Percentiles rank a stretch among this genome's conserved stretches.
phyloP scores from a whole-genome alignment of 768 basidiomycete genomes.

The Tephrocybe sp. region DNA sequence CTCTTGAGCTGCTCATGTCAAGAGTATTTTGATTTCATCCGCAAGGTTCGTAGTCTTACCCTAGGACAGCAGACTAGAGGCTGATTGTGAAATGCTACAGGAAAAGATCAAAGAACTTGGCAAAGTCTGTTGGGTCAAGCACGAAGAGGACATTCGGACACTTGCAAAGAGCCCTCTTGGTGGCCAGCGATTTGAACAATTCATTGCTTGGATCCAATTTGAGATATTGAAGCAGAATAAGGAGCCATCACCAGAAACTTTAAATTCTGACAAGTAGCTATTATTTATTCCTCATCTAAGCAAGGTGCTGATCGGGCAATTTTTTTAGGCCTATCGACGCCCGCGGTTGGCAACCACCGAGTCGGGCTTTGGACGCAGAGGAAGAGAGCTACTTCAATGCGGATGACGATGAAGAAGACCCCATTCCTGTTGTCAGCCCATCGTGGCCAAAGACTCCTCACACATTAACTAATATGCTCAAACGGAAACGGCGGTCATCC shows the following conservation, averaged over 20 bases:
- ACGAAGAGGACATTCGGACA: conserved; percentile 63
- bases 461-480: conserved; percentile 41
- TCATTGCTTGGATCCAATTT: conserved; percentile 67
- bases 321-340: conserved; percentile 36
- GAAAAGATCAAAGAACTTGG: conserved; percentile 89
- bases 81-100: conserved; percentile 46
- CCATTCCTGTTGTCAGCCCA: conserved; percentile 38
- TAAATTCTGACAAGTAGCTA: conserved; percentile 50
- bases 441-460: conserved; percentile 36
- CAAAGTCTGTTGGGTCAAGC: conserved; percentile 76
- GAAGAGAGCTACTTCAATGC: conserved; percentile 95
- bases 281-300: conserved; percentile 5
- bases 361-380: conserved; percentile 61
- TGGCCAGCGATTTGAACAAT: conserved; percentile 64
- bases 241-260: conserved; percentile 63
- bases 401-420: conserved; percentile 74
- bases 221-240: conserved; percentile 74
- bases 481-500: conserved; percentile 58
- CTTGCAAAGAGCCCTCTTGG: conserved; percentile 63
- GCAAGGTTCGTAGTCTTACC: conserved; percentile 56
- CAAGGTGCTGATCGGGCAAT: conserved; percentile 12
- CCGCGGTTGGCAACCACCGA: conserved; percentile 43
- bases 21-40: conserved; percentile 92
- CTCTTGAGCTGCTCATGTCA: conserved; percentile 93
- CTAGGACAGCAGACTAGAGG: neutral